phyloP scores from a whole-genome alignment of 306 rosid genomes.

The Medicago truncatula region MtrunA17r5.0-ANR NC_053048.1:1814501-1815000 shows the following conservation, averaged over 20 bases:
- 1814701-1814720: slow-evolving; percentile 6
- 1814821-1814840: background rate
- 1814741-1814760: background rate
- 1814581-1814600: slow-evolving; percentile 4
- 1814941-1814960: too few relatives aligned
- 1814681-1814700: slow-evolving; percentile 3
- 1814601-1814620: slow-evolving; percentile 24
- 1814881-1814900: too few relatives aligned
- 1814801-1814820: background rate
- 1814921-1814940: too few relatives aligned
- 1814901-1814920: too few relatives aligned
- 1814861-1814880: slow-evolving; percentile 13
- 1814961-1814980: too few relatives aligned
- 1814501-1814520: background rate
- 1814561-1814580: background rate
- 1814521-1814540: background rate
- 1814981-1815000: too few relatives aligned
- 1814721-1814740: background rate
- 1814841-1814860: background rate
- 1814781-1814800: background rate
- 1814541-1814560: background rate
- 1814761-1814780: background rate
- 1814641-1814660: slow-evolving; percentile 1
- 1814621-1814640: slow-evolving; percentile 24
- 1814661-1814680: background rate